These are phyloP conservation scores for Exserohilum rostratum DNA, from an alignment of 2,329 filamentous ascomycete species.

Conservation along the genomic window DNA sequence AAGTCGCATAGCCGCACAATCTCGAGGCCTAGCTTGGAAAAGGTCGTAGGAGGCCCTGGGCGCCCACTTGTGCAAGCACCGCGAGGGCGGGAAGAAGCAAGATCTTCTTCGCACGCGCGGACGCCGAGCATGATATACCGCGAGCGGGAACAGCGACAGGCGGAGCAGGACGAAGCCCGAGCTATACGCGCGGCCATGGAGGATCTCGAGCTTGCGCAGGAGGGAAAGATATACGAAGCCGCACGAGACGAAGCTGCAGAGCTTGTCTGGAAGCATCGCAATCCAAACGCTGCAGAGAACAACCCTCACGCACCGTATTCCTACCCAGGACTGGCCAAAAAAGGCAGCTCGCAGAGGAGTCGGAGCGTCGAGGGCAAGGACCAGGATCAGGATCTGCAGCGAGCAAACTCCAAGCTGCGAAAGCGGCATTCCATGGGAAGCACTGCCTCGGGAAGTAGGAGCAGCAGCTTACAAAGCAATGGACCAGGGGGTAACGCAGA, in stretches of 20 bases:
- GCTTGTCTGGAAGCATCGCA: slow-evolving; percentile 77
- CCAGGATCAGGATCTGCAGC: slow-evolving; percentile 41
- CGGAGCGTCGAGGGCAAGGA: slow-evolving; percentile 48
- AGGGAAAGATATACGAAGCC: slow-evolving; percentile 68
- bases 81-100: slow-evolving; percentile 50
- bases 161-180: slow-evolving; percentile 78
- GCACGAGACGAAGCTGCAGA: slow-evolving; percentile 80
- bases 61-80: slow-evolving; percentile 45
- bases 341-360: slow-evolving; percentile 70
- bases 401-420: slow-evolving; percentile 40
- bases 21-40: slow-evolving; percentile 37
- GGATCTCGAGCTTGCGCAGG: slow-evolving; percentile 71
- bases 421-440: slow-evolving; percentile 48
- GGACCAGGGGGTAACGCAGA: slow-evolving; percentile 41
- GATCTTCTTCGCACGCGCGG: slow-evolving; percentile 49
- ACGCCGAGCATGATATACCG: slow-evolving; percentile 70
- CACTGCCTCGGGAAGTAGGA: slow-evolving; percentile 36
- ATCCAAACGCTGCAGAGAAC: slow-evolving; percentile 69
- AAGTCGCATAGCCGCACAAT: slow-evolving; percentile 40
- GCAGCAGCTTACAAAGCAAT: slow-evolving; percentile 49
- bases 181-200: slow-evolving; percentile 75
- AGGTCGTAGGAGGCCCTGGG: slow-evolving; percentile 32
- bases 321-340: slow-evolving; percentile 68
- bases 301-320: slow-evolving; percentile 54
- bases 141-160: slow-evolving; percentile 75